phyloP scores from a whole-genome alignment of 2,329 filamentous ascomycete species.

The Cercospora berteroae region DNA sequence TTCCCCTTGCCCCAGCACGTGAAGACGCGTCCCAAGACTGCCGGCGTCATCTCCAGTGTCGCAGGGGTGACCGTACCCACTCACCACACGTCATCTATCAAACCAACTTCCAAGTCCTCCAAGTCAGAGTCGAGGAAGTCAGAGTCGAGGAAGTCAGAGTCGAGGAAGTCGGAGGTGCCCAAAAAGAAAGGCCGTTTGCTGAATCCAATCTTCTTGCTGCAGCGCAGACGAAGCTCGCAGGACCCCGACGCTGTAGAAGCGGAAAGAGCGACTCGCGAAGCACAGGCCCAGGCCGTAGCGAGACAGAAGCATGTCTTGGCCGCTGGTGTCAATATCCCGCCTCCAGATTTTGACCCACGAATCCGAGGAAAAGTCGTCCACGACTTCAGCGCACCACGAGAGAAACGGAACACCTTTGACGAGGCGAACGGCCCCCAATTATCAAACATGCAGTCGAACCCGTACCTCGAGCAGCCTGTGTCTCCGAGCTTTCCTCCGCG shows the following conservation, averaged over 20 bases:
- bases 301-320: conserved; percentile 52
- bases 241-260: conserved; percentile 24
- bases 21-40: conserved; percentile 34
- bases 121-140: conserved; percentile 9
- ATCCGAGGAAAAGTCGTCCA: conserved; percentile 63
- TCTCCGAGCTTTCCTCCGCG: conserved; percentile 22
- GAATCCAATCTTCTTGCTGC: conserved; percentile 61
- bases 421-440: conserved; percentile 18
- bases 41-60: conserved; percentile 33
- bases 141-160: conserved; percentile 7
- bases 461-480: conserved; percentile 5
- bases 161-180: conserved; percentile 36
- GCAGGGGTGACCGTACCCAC: conserved; percentile 38
- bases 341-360: conserved; percentile 62
- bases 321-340: conserved; percentile 49
- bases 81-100: conserved; percentile 31
- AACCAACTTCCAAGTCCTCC: conserved; percentile 13
- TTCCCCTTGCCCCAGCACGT: conserved; percentile 38
- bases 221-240: conserved; percentile 54
- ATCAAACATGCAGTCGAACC: conserved; percentile 1
- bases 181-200: conserved; percentile 44
- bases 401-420: conserved; percentile 36
- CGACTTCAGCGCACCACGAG: conserved; percentile 62
- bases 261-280: conserved; percentile 24
- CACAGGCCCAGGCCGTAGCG: conserved; percentile 45